Percentiles rank a stretch among this genome's conserved stretches.
Conservation (phyloP, 352 stramenopile species). For the Paralagenidium karlingii region DNA sequence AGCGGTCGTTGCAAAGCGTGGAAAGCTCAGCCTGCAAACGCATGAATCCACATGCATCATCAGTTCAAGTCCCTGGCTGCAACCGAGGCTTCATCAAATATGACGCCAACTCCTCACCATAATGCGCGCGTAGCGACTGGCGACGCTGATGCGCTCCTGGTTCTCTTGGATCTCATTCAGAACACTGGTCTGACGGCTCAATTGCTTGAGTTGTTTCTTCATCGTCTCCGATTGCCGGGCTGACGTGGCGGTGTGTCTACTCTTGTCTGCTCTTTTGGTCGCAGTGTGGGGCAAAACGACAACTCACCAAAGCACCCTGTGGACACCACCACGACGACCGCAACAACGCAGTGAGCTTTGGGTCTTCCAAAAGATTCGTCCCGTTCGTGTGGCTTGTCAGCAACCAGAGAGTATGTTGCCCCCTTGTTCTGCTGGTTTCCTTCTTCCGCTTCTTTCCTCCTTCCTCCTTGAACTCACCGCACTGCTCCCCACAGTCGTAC, state of each 20-base stretch:
- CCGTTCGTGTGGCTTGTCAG: too few species aligned
- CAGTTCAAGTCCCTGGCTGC: background rate
- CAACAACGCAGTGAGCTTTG: background rate
- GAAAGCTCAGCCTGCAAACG: conserved; percentile 35
- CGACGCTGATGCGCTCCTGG: conserved; percentile 58
- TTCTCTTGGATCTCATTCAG: conserved; percentile 68
- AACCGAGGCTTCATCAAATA: background rate
- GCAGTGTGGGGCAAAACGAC: background rate
- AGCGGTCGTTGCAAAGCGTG: conserved; percentile 55
- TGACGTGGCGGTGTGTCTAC: background rate
- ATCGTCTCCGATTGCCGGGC: background rate
- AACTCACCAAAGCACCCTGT: background rate
- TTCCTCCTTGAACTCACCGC: too few species aligned
- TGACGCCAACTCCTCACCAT: conserved; percentile 24
- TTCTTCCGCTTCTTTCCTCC: too few species aligned
- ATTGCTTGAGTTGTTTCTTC: conserved; percentile 7
- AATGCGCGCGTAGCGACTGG: conserved; percentile 55
- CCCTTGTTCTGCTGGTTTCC: too few species aligned
- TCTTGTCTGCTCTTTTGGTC: background rate
- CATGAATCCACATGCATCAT: background rate
- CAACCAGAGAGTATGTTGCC: too few species aligned
- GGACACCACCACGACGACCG: background rate
- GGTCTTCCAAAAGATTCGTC: conserved; percentile 3
- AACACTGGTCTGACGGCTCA: conserved; percentile 57
- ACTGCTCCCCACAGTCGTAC: too few species aligned